Conservation (phyloP, 345 rosid species). For the Citrus trifoliata region DNA sequence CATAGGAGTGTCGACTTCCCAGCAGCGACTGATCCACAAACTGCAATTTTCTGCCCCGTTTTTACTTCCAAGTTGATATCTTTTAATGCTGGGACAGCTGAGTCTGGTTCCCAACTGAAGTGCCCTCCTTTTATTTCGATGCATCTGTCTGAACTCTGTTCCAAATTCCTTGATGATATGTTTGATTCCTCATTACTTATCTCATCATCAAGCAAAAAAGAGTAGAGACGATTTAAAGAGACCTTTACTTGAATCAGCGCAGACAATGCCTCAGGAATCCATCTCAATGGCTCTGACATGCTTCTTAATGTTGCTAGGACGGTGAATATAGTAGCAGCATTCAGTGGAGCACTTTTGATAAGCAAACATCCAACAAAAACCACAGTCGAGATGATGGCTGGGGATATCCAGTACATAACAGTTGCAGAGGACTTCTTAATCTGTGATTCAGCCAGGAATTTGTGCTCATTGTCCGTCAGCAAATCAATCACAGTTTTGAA, state of each 20-base stretch:
- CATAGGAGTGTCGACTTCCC: conserved; percentile 70
- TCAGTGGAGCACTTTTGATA: conserved; percentile 51
- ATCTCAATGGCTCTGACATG: conserved; percentile 63
- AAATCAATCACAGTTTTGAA: not conserved
- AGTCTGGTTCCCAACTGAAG: conserved; percentile 72
- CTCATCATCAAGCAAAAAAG: conserved; percentile 62
- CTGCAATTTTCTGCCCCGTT: conserved; percentile 57
- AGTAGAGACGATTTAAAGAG: conserved; percentile 50
- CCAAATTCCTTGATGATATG: not conserved
- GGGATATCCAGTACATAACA: conserved; percentile 67
- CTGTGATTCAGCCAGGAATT: conserved; percentile 55
- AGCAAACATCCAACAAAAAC: conserved; percentile 60
- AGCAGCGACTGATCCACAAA: conserved; percentile 75
- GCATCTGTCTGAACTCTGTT: conserved; percentile 22
- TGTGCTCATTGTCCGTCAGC: conserved; percentile 40
- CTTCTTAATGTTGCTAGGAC: conserved; percentile 62
- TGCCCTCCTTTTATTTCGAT: conserved; percentile 45
- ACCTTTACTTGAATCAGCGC: conserved; percentile 65
- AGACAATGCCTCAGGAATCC: conserved; percentile 71
- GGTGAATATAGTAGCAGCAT: conserved; percentile 72
- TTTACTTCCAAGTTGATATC: conserved; percentile 40
- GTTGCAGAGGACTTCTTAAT: conserved; percentile 41
- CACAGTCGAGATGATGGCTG: conserved; percentile 55
- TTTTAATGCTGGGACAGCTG: conserved; percentile 30
- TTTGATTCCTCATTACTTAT: conserved; percentile 34